phyloP scores from a whole-genome alignment of 108 stramenopile species.

The Pelagomonas calceolata region DNA sequence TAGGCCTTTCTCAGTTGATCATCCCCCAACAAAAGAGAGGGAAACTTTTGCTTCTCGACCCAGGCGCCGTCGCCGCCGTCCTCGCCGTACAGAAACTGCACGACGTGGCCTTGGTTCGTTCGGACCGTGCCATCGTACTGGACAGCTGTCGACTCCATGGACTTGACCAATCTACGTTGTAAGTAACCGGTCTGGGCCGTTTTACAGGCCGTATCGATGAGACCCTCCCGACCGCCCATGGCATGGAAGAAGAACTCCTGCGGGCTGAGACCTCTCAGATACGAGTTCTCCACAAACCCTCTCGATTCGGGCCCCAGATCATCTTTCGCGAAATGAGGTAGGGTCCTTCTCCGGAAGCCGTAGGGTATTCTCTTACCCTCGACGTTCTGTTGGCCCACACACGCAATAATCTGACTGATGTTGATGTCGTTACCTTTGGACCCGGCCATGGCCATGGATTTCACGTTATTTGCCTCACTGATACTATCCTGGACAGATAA shows the following conservation, averaged over 20 bases:
- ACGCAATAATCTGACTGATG: slow-evolving; percentile 98
- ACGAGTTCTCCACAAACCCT: slow-evolving; percentile 98
- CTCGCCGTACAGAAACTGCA: slow-evolving; percentile 98
- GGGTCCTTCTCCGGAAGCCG: slow-evolving; percentile 88
- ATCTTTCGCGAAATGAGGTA: slow-evolving; percentile 98
- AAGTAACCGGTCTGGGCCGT: slow-evolving; percentile 98
- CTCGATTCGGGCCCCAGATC: slow-evolving; percentile 92
- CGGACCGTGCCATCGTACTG: slow-evolving; percentile 94
- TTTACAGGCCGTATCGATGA: slow-evolving; percentile 99
- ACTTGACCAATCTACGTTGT: slow-evolving; percentile 96
- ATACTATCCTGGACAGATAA: slow-evolving; percentile 79
- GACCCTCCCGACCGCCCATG: slow-evolving; percentile 97
- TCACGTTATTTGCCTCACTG: slow-evolving; percentile 87
- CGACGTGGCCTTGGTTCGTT: slow-evolving; percentile 75
- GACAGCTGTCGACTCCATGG: slow-evolving; percentile 94
- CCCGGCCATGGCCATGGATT: slow-evolving; percentile 93
- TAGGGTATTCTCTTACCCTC: slow-evolving; percentile 96
- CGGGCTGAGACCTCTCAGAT: slow-evolving; percentile 87
- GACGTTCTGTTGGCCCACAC: slow-evolving; percentile 99
- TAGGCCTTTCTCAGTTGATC: slow-evolving; percentile 56
- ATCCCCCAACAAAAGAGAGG: slow-evolving; percentile 64
- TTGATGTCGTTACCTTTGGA: slow-evolving; percentile 96
- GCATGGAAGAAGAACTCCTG: slow-evolving; percentile 99
- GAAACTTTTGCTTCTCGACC: slow-evolving; percentile 90
- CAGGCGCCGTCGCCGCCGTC: slow-evolving; percentile 99